Percentiles rank a stretch among this genome's conserved stretches.
Evolutionary conservation across 305 asterid species (phyloP).

Genomic region (Ilex paraguariensis): DNA sequence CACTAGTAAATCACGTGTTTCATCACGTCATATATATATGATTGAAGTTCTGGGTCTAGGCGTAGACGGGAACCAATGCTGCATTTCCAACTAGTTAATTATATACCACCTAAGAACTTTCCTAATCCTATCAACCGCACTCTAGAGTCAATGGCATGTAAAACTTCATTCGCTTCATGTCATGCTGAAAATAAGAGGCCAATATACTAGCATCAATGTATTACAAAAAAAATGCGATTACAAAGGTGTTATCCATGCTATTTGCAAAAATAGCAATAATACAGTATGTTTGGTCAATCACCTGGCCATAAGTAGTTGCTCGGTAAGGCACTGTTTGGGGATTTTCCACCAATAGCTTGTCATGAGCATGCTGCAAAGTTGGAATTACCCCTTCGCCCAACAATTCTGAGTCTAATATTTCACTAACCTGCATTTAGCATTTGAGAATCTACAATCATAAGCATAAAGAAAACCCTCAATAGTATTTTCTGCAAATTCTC

Average conservation of each 20-base stretch:
- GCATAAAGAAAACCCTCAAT: no score
- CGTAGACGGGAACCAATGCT: not conserved
- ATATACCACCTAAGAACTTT: not conserved
- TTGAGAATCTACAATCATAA: no score
- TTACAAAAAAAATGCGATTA: no score
- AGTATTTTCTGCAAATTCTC: no score
- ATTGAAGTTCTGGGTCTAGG: no score
- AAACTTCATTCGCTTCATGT: not conserved
- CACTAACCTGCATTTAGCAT: slow-evolving; percentile 64
- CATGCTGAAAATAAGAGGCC: not conserved
- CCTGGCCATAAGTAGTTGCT: slow-evolving; percentile 90
- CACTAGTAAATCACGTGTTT: not conserved
- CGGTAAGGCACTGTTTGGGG: slow-evolving; percentile 78
- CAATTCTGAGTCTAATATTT: slow-evolving; percentile 88
- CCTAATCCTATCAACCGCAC: not conserved
- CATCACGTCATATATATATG: no score
- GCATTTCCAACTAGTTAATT: not conserved
- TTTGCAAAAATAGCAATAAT: not conserved
- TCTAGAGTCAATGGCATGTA: not conserved
- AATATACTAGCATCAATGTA: no score
- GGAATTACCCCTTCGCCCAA: slow-evolving; percentile 97
- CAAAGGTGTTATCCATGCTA: no score
- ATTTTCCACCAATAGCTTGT: slow-evolving; percentile 67
- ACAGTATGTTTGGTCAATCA: slow-evolving; percentile 25
- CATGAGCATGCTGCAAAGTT: slow-evolving; percentile 94